A percentile compares a stretch with the other conserved stretches of the same genome.
Conservation (phyloP, 768 basidiomycete species). For the Trametes punicea region DNA sequence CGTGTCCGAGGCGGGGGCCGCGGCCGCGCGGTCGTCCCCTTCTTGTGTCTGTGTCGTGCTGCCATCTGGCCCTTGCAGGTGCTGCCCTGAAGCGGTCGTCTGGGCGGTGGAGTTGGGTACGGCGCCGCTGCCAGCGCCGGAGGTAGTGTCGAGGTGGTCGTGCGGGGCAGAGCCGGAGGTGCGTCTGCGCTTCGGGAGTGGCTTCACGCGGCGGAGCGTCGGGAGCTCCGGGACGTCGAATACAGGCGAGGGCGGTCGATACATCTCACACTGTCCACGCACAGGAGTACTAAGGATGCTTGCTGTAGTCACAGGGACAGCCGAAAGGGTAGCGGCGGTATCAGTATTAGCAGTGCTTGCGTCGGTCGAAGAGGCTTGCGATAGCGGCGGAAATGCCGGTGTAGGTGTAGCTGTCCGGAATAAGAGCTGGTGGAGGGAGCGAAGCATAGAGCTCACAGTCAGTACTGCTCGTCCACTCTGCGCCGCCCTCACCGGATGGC, state of each 20-base stretch:
- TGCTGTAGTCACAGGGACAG: conserved; percentile 1
- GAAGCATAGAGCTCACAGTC: conserved; percentile 4
- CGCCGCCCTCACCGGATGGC: neutral
- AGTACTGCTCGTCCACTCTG: neutral
- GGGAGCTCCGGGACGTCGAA: conserved; percentile 67
- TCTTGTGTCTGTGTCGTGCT: neutral
- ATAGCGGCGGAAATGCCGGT: too few relatives aligned
- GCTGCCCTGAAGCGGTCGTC: conserved; percentile 25
- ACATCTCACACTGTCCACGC: conserved; percentile 42
- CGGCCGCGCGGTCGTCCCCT: neutral
- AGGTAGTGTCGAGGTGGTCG: conserved; percentile 3
- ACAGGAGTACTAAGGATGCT: neutral
- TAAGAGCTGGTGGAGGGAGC: conserved; percentile 5
- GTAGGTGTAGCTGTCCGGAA: neutral
- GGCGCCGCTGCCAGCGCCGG: conserved; percentile 24
- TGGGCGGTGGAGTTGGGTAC: neutral
- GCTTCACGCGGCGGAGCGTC: conserved; percentile 63
- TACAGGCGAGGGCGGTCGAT: conserved; percentile 52
- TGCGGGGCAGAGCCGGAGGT: conserved; percentile 35
- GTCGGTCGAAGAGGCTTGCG: too few relatives aligned
- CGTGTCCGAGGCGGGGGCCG: conserved; percentile 23
- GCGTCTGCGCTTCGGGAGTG: conserved; percentile 73
- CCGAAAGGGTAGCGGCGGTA: neutral
- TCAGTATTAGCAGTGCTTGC: neutral
- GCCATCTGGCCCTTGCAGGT: conserved; percentile 6